phyloP scores from a whole-genome alignment of 345 rosid genomes.

The Citrus medica region DNA sequence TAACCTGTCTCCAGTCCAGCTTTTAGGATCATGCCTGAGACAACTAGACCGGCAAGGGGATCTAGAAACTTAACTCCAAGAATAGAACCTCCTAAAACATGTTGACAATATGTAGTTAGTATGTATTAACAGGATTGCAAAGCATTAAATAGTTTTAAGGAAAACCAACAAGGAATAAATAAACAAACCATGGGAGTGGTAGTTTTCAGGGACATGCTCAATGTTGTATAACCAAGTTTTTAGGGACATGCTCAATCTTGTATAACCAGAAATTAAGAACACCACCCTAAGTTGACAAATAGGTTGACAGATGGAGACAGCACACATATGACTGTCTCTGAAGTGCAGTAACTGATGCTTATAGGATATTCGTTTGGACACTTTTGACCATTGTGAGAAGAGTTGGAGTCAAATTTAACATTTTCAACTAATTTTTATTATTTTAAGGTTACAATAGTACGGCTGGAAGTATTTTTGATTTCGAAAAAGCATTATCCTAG shows the following conservation, averaged over 20 bases:
- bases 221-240: neutral
- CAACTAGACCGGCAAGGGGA: slow-evolving; percentile 91
- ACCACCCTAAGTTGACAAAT: neutral
- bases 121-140: neutral
- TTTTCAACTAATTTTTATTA: neutral
- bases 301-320: too few relatives aligned
- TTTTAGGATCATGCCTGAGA: slow-evolving; percentile 81
- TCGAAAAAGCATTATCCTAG: neutral
- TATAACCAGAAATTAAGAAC: neutral
- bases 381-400: neutral
- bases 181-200: neutral
- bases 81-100: slow-evolving; percentile 77
- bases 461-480: neutral
- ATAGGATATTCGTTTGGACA: neutral
- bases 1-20: slow-evolving; percentile 81
- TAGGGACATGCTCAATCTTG: neutral
- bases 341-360: neutral
- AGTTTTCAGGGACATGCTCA: neutral
- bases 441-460: neutral
- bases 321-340: neutral
- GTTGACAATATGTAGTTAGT: slow-evolving; percentile 7
- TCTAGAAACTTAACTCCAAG: slow-evolving; percentile 82
- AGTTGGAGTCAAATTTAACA: neutral
- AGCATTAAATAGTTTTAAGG: slow-evolving; percentile 2
- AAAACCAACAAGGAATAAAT: neutral